phyloP scores from a whole-genome alignment of 768 basidiomycete species.

The Suillus luteus region DNA sequence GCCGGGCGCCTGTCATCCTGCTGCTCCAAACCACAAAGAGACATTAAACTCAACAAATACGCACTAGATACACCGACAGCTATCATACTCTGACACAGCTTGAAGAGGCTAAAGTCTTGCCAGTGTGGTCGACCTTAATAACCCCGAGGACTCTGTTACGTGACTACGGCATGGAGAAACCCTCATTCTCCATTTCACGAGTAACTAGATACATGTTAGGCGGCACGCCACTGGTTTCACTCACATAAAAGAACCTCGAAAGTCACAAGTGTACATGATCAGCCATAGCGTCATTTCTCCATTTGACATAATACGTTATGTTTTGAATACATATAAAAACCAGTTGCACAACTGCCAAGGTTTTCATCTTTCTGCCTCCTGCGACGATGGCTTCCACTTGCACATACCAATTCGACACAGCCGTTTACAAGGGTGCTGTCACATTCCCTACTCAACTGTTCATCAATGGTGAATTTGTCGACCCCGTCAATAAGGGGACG shows the following conservation, averaged over 20 bases:
- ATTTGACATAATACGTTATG: background rate
- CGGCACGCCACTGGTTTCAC: background rate
- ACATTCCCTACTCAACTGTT: slow-evolving; percentile 63
- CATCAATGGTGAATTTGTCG: slow-evolving; percentile 52
- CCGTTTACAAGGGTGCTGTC: slow-evolving; percentile 52
- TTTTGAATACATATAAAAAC: background rate
- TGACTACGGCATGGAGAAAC: background rate
- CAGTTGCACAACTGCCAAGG: background rate
- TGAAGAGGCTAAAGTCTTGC: no score
- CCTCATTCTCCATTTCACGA: background rate
- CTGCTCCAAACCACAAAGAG: background rate
- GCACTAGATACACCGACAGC: background rate
- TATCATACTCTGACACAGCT: background rate
- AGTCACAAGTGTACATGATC: background rate
- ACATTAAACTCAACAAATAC: no score
- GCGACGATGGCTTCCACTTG: slow-evolving; percentile 38
- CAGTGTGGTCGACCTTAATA: background rate
- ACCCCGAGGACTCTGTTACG: background rate
- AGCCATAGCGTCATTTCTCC: no score
- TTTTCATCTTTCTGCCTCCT: background rate
- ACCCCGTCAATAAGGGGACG: slow-evolving; percentile 12
- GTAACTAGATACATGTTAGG: background rate
- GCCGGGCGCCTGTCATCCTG: background rate
- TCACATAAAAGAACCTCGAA: background rate
- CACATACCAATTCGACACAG: slow-evolving; percentile 50